Conservation (phyloP, 1,284 basidiomycete species). For the Ceratobasidium sp. region DNA sequence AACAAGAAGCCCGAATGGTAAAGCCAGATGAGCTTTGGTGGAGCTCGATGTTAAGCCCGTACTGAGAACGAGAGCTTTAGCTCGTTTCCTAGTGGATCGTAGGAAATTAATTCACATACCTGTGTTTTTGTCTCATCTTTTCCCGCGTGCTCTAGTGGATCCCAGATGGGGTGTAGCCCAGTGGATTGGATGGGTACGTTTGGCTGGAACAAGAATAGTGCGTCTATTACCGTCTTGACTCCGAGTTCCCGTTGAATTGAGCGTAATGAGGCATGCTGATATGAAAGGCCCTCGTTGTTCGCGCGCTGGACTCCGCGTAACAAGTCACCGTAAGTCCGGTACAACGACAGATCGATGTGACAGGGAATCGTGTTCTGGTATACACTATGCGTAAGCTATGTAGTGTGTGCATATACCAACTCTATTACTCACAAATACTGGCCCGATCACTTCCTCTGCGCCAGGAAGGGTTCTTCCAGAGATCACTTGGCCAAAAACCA, state of each 20-base stretch:
- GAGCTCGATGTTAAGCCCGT: constrained; percentile 58
- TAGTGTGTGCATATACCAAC: constrained; percentile 5
- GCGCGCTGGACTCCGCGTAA: constrained; percentile 53
- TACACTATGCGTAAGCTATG: background rate
- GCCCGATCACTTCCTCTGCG: constrained; percentile 58
- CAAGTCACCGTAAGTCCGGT: constrained; percentile 51
- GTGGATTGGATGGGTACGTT: constrained; percentile 38
- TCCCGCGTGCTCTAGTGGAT: constrained; percentile 17
- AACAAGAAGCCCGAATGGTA: constrained; percentile 29
- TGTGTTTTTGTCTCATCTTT: constrained; percentile 51
- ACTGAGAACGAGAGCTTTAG: constrained; percentile 49
- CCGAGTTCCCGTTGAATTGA: constrained; percentile 53
- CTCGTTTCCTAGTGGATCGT: constrained; percentile 11
- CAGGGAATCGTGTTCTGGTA: constrained; percentile 58
- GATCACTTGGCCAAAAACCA: constrained; percentile 59
- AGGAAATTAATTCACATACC: constrained; percentile 47
- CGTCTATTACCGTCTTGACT: constrained; percentile 53
- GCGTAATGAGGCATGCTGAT: constrained; percentile 59
- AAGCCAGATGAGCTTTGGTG: constrained; percentile 48
- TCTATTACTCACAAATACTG: constrained; percentile 55
- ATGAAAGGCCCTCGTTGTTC: constrained; percentile 55
- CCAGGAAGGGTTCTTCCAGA: constrained; percentile 56
- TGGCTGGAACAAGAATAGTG: constrained; percentile 59
- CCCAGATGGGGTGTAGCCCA: constrained; percentile 45
- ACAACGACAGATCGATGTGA: constrained; percentile 50